Percentiles rank a stretch among this genome's conserved stretches.
These are phyloP conservation scores for Peronosclerospora sorghi DNA, from an alignment of 352 stramenopile genomes.

Conservation along the genomic window DNA sequence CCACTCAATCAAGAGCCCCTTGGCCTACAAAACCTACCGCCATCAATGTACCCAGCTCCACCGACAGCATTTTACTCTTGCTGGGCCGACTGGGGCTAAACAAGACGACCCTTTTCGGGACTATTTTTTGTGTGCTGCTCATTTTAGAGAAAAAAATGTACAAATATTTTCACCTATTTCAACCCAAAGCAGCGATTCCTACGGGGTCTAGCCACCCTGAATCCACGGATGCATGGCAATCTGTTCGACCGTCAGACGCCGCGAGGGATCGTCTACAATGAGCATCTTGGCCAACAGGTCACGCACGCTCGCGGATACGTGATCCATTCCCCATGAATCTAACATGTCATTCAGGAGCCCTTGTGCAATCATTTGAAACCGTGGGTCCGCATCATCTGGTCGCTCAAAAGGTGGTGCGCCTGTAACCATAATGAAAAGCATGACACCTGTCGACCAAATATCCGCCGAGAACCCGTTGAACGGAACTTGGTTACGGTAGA, in stretches of 20 bases:
- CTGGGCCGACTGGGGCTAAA: slow-evolving; percentile 50
- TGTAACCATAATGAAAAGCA: slow-evolving; percentile 93
- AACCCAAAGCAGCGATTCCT: too few species aligned
- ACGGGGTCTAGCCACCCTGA: slow-evolving; percentile 36
- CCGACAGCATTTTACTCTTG: slow-evolving; percentile 35
- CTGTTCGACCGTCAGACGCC: slow-evolving; percentile 68
- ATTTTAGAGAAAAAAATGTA: not conserved
- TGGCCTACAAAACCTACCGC: slow-evolving; percentile 29
- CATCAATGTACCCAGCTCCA: slow-evolving; percentile 60
- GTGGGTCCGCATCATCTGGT: slow-evolving; percentile 64
- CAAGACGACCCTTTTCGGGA: not conserved
- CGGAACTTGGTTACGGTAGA: slow-evolving; percentile 82
- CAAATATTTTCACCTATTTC: too few species aligned
- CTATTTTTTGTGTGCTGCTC: not conserved
- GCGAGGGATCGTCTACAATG: slow-evolving; percentile 66
- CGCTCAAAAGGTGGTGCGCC: slow-evolving; percentile 87
- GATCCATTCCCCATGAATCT: slow-evolving; percentile 79
- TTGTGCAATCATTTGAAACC: slow-evolving; percentile 78
- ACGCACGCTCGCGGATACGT: slow-evolving; percentile 58
- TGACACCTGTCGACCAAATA: slow-evolving; percentile 90
- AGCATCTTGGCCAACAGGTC: slow-evolving; percentile 74
- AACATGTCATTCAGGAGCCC: slow-evolving; percentile 77
- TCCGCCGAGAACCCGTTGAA: slow-evolving; percentile 89
- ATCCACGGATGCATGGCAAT: slow-evolving; percentile 80
- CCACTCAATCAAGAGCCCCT: slow-evolving; percentile 1